Conservation (phyloP, 306 rosid genomes). For the Fragaria nilgerrensis region DNA sequence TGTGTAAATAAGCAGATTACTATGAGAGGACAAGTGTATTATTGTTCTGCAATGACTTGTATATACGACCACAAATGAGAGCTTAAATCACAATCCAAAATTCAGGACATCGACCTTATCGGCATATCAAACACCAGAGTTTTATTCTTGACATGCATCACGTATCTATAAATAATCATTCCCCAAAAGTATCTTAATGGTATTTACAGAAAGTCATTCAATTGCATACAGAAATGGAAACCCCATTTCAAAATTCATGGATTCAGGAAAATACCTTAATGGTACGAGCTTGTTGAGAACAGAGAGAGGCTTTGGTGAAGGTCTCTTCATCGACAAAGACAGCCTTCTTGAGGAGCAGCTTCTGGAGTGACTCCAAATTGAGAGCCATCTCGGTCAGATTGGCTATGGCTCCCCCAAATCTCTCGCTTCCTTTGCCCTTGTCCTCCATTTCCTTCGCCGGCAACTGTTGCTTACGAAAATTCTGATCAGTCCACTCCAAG, state of each 20-base stretch:
- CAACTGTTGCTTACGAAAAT: neutral
- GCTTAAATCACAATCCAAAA: constrained; percentile 1
- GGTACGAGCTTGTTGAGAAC: constrained; percentile 85
- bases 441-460: constrained; percentile 48
- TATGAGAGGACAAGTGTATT: neutral
- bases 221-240: neutral
- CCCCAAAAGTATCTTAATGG: neutral
- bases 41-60: neutral
- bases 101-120: neutral
- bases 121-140: neutral
- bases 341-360: constrained; percentile 76
- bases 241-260: neutral
- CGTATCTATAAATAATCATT: neutral
- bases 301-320: constrained; percentile 81
- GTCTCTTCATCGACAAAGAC: constrained; percentile 86
- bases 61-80: neutral
- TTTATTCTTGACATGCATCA: neutral
- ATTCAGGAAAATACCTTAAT: constrained; percentile 48
- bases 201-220: neutral
- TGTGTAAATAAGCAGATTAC: neutral
- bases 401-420: constrained; percentile 86
- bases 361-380: constrained; percentile 78
- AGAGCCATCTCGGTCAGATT: constrained; percentile 87
- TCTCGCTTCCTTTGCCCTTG: constrained; percentile 59
- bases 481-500: neutral